A percentile compares a stretch with the other conserved stretches of the same genome.
Evolutionary conservation across 2,329 filamentous ascomycete genomes (phyloP).

Genomic region (Diaporthe ampelina): DNA sequence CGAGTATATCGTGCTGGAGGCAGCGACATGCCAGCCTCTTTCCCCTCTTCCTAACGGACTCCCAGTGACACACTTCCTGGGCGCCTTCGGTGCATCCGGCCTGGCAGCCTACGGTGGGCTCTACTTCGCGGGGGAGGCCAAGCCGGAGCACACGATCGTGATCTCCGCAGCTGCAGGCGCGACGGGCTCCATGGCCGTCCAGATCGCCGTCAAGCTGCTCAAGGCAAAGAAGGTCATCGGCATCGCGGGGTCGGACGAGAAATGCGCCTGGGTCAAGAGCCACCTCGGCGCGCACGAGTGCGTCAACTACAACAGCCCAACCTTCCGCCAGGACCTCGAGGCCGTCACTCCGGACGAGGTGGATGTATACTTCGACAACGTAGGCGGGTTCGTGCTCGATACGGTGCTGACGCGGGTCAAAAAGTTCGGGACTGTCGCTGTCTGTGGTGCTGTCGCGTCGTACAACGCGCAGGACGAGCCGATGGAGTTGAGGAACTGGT

Average conservation of each 20-base stretch:
- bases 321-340: conserved; percentile 61
- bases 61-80: conserved; percentile 47
- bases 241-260: conserved; percentile 65
- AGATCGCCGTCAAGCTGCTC: conserved; percentile 65
- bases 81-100: conserved; percentile 48
- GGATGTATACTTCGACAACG: conserved; percentile 66
- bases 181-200: conserved; percentile 62
- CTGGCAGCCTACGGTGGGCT: conserved; percentile 62
- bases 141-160: conserved; percentile 57
- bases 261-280: conserved; percentile 64
- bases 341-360: conserved; percentile 63
- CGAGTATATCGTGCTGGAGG: conserved; percentile 46
- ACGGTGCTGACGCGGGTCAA: conserved; percentile 59
- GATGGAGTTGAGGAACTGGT: conserved; percentile 57
- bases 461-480: conserved; percentile 54
- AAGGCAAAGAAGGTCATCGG: conserved; percentile 63
- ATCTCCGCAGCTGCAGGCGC: conserved; percentile 63
- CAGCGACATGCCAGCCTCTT: conserved; percentile 43
- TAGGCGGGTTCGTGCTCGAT: conserved; percentile 62
- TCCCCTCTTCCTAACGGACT: conserved; percentile 44
- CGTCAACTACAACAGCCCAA: conserved; percentile 66
- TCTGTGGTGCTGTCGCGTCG: conserved; percentile 58
- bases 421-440: conserved; percentile 55
- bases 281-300: conserved; percentile 65
- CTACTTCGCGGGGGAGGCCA: conserved; percentile 53